Base-by-base conservation (phyloP, 176 grass and related monocot species). In the Oryza brachyantha region DNA sequence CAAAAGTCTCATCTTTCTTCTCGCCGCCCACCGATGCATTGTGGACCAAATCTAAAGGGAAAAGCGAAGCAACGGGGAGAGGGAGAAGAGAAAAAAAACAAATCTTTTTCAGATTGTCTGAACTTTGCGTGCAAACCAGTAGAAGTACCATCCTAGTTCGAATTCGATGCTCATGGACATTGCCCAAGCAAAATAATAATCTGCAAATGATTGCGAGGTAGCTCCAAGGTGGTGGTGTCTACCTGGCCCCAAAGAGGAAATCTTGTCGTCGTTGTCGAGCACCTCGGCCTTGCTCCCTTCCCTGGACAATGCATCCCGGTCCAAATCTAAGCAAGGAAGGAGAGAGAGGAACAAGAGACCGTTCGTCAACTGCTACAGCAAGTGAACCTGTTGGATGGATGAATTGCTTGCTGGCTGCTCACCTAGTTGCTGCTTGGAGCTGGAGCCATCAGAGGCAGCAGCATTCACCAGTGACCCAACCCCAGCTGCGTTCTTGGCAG, bases 241-340 rank as follows among this genome's bases (percentile, higher is more conserved):
- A 79, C 86, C 81, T 84, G 75, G 14, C 40, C 4, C 63, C 31
- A 27, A 17, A 8, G 75, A 27, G 19, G 86, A 48, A 54, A 3
- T 31, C 40, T 39, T 62, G 39, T 1, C 75, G 64, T 64, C 86
- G 37, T 77, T 52, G 13, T 88, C 81, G 26, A 84, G 81, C 76
- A 75, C 86, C 81, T 84, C 76, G 0, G 31, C 86, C 41, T 57
- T 80, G 81, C 86, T 84, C 32, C 81, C 86, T 42, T 42, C 52
- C 76, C 68, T 75, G 16, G 81, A 79, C 25, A 69, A 34, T 32
- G 75, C 52, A 38, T 50, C 29, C 3, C 10, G 62, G 43, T 12
- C 66, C 66, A 52, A 89, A 89, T 85, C 87, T 89, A 54, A 50
- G n/a, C 42, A 3, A 3, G 16, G n/a, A n/a, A n/a, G n/a, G 50